Evolutionary conservation across 495 filamentous ascomycete species (phyloP).

Genomic region (Xylaria cubensis): DNA sequence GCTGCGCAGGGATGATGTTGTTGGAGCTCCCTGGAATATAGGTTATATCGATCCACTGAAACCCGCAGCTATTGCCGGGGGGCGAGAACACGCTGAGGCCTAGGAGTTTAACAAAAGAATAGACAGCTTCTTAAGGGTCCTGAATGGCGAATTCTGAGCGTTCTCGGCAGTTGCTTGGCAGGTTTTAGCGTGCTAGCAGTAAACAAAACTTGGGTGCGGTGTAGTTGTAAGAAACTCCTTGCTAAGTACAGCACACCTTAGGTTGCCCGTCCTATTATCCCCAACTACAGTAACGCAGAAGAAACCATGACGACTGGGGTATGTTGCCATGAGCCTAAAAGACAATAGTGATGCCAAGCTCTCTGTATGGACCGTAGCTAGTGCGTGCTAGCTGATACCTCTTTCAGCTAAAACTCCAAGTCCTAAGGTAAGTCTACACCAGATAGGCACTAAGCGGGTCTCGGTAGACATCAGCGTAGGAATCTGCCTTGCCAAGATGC

Average conservation of each 20-base stretch:
- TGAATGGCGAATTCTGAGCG: slow-evolving; percentile 2
- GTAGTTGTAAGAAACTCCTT: background rate
- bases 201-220: background rate
- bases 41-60: slow-evolving; percentile 7
- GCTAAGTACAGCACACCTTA: background rate
- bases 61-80: slow-evolving; percentile 9
- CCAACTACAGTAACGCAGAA: background rate
- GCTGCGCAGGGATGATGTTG: background rate
- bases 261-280: background rate
- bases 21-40: background rate
- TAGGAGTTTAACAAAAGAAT: background rate
- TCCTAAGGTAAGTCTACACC: slow-evolving; percentile 12
- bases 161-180: background rate
- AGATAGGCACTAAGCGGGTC: slow-evolving; percentile 14
- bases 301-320: background rate
- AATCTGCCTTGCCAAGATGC: slow-evolving; percentile 28
- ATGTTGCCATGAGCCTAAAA: background rate
- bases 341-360: slow-evolving; percentile 6
- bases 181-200: background rate
- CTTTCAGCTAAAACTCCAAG: slow-evolving; percentile 12
- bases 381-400: slow-evolving; percentile 5
- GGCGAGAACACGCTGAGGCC: background rate
- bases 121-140: background rate
- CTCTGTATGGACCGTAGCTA: slow-evolving; percentile 4
- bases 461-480: slow-evolving; percentile 20